Evolutionary conservation across 345 rosid genomes (phyloP), one percentile per base, ranked within the genome.

Genomic region (Eutrema yunnanense): DNA sequence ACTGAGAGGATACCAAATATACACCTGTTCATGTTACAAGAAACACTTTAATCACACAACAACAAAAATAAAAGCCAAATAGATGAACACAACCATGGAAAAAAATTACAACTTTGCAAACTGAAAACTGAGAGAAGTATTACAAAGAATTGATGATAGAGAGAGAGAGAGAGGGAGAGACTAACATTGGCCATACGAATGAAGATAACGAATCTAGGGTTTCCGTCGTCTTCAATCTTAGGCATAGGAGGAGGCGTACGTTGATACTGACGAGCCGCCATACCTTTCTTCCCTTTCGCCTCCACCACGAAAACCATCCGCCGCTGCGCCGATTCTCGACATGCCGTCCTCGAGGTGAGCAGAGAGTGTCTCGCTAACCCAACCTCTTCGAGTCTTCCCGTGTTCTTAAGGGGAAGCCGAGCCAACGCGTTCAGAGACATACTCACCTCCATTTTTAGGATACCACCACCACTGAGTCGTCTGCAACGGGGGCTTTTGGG

Each of bases 1-100:
- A 79, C 95, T 94, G 5, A 94, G 85, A 7, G 98, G 98, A 54
- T 91, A 94, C 98, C 97, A 94, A 40, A 91, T 83, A 77, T 91
- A 80, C 67, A 94, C 90, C 98, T 94, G 86, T 36, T 62, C 66
- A 79, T 58, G 36, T 47, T n/a, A 57, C 5, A 43, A 58, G 32
- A 42, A 40, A 62, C 43, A 59, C 56, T 62, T 57, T 22, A 22
- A 3, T 50, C 16, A 32, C 16, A 32, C 30, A 43, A 54, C 38
- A 19, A 33, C n/a, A n/a, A n/a, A 10, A n/a, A 19, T 0, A 22
- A 22, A 22, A 22, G 22, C 22, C 22, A 48, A 19, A 1, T n/a
- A n/a, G n/a, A n/a, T n/a, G n/a, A 16, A 16, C 16, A 16, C 16
- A 16, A 16, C 16, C 16, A 16, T 16, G 16, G 16, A 16, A 16